Base-by-base conservation (phyloP, 2,329 filamentous ascomycete genomes). In the Monilinia polystroma region DNA sequence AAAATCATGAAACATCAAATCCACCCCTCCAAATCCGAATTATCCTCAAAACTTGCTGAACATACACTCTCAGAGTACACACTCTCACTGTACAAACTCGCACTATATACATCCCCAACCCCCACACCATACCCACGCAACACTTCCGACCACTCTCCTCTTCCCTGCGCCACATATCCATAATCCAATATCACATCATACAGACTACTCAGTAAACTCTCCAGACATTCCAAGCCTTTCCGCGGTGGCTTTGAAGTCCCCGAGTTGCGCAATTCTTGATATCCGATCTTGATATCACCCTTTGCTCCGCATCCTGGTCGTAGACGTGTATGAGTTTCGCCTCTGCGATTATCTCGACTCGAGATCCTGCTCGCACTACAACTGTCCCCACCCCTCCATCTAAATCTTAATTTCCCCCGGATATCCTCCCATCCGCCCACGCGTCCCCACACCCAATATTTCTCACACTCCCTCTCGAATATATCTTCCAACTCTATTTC, bases 371-470 rank as follows among this genome's bases (percentile, higher is more conserved):
- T 45, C 0, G 41, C 18, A 4, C 3, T 45, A 20, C 10, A 4
- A 18, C 14, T 43, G 6, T 29, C 38, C 4, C 23, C n/a, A 26
- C 49, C 41, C 16, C 35, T 56, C 52, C 52, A 64, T 26, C 14
- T 43, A 4, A 51, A 41, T 2, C 52, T 49, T 18, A 64, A 20
- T 41, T 64, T 64, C 2, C 4, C 26, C 1, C 26, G 12, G 1
- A 64, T 29, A 51, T 64, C 63, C 8, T 64, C 63, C 63, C 63
- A 64, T 14, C 63, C 63, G 6, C 55, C 29, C 4, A 64, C 53
- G 2, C 43, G 12, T 8, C 63, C 63, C 63, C 63, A 64, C 23
- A 57, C 41, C 63, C 63, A 64, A 4, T n/a, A 49, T 18, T 64
- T 64, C 6, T 64, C 53, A 20, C 53, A 64, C 26, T 58, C 63